Base-by-base conservation (phyloP, 169 alveolate genomes). In the Eimeria necatrix region DNA sequence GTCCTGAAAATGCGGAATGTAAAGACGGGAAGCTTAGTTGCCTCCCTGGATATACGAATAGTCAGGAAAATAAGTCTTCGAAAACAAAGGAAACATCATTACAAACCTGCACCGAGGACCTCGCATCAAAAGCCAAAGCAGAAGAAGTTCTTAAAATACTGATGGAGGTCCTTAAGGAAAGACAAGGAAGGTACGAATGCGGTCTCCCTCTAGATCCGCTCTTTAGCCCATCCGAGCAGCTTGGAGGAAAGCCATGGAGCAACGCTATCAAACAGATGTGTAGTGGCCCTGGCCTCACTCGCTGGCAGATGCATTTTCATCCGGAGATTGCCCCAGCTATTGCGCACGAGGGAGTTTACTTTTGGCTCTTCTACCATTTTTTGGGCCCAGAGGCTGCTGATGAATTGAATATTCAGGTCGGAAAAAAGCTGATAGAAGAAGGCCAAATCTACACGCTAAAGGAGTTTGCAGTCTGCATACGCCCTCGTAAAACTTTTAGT, bases 111-210 rank as follows among this genome's bases (percentile, higher is more conserved):
- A 51, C 24, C 56, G 90, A 81, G 12, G 90, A 81, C 73, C 3
- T 7, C 12, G 68, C 22, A 64, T 49, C 52, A 22, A 81, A 81
- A 71, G 90, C 74, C 5, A 81, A 26, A 48, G 90, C 90, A 26
- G 73, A 68, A 16, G 90, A 81, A 53, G 74, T 81, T 4, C 12
- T 81, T n/a, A n/a, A 81, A 51, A 51, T 5, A 14, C 70, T 81
- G 16, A 48, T 56, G 4, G 74, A 81, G 52, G 41, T 81, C 0
- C 22, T 81, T 48, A 81, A 24, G 49, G 90, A 81, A 51, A 4
- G 90, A 14, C 90, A 81, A 71, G 90, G 90, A 49, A 52, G 74
- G 90, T 56, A 81, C 74, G 90, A 81, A 16, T 81, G 90, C 74
- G 90, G 90, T 51, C 32, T n/a, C 73, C 56, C 90, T 24, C 71